Evolutionary conservation across 1,284 basidiomycete genomes (phyloP).

Genomic region (Rhodotorula sp.): DNA sequence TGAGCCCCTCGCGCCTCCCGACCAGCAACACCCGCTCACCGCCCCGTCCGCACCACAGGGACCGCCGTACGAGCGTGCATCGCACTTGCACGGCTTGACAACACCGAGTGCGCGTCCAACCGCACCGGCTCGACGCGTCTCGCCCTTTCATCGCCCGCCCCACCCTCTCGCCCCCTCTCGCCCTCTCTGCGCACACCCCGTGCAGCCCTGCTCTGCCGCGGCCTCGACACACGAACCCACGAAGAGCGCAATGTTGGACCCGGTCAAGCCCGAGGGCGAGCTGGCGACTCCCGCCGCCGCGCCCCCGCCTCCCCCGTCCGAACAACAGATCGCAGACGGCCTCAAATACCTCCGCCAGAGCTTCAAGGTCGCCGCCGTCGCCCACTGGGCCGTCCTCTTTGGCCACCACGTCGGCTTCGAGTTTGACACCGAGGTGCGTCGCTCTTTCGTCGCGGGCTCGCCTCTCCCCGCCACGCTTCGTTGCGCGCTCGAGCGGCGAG

Average conservation of each 20-base stretch:
- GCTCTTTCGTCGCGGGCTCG: background rate
- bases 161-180: background rate
- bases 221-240: background rate
- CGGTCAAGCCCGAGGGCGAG: background rate
- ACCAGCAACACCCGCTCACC: background rate
- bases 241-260: background rate
- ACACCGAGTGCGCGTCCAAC: background rate
- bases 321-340: slow-evolving; percentile 2
- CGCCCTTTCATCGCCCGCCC: background rate
- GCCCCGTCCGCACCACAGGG: background rate
- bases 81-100: no score
- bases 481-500: no score
- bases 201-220: background rate
- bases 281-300: background rate
- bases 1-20: background rate
- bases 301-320: background rate
- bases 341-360: slow-evolving; percentile 6
- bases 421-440: slow-evolving; percentile 10
- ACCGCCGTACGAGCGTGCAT: background rate
- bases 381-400: slow-evolving; percentile 13
- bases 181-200: background rate
- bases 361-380: slow-evolving; percentile 13
- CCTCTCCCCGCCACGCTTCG: no score
- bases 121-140: background rate
- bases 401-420: slow-evolving; percentile 8